These are phyloP conservation scores for Fusarium nisikadoi DNA, from an alignment of 2,329 filamentous ascomycete genomes.

Conservation along the genomic window DNA sequence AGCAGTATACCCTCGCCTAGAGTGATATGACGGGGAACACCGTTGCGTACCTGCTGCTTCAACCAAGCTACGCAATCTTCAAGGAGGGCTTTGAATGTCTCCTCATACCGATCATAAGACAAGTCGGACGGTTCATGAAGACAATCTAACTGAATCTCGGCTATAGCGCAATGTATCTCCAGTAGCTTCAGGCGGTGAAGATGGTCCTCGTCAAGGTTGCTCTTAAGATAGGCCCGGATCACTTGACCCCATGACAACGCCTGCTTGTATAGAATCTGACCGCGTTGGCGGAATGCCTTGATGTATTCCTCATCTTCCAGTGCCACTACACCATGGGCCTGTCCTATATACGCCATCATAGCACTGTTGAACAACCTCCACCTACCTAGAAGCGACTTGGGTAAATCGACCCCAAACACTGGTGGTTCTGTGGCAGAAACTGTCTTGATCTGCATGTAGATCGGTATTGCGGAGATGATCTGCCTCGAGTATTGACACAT, in stretches of 20 bases:
- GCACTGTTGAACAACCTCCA: not conserved
- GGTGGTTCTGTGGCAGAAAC: not conserved
- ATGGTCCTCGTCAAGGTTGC: not conserved
- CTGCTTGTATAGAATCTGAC: not conserved
- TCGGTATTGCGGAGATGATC: fast-evolving
- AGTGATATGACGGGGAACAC: not conserved
- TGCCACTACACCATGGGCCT: not conserved
- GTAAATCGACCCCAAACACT: not conserved
- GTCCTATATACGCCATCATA: not conserved
- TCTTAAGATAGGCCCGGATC: not conserved
- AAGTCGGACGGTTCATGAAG: not conserved
- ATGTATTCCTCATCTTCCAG: not conserved
- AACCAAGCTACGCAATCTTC: not conserved
- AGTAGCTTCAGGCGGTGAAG: not conserved
- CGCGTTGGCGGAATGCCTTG: not conserved
- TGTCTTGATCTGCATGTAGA: not conserved
- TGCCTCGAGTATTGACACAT: not conserved
- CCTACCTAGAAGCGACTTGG: not conserved
- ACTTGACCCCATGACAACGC: not conserved
- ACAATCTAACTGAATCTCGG: not conserved
- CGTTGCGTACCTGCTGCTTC: not conserved
- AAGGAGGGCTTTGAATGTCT: not conserved
- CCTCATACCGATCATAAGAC: not conserved
- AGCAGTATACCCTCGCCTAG: not conserved
- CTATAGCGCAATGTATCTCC: not conserved